Evolutionary conservation across 2,329 filamentous ascomycete genomes (phyloP), one percentile per base, ranked within the genome.

Genomic region (Microsporum audouinii): DNA sequence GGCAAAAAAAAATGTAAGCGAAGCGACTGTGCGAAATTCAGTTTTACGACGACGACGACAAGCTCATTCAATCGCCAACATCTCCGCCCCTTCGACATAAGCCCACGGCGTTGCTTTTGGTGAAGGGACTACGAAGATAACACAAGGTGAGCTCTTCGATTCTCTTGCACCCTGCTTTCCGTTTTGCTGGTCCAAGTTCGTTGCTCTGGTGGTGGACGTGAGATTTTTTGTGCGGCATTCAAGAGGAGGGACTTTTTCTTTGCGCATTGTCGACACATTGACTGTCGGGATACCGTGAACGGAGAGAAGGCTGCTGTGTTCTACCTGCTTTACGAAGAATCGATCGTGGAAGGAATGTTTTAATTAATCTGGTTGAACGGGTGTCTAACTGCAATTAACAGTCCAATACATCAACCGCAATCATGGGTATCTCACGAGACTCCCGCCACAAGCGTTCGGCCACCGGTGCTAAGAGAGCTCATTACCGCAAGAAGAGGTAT

Each of bases 391-490:
- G 10, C 17, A n/a, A 27, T 39, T 31, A 67, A 66, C 70, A 77
- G 75, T 75, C 73, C 74, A 71, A 69, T 72, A 68, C 78, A 87
- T 83, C 83, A 82, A 83, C 82, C 81, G 86, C 86, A 88, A 89
- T 87, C 83, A 92, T 92, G 88, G 89, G 94, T 99, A 97, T 99
- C 84, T 96, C 92, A 82, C 89, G 94, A 84, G 92, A 97, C 84
- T 96, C 91, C 80, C 91, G 94, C 84, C 94, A 99, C 88, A 99
- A 99, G 89, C 91, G 94, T 83, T 91, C 91, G 81, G 91, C 92
- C 80, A 89, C 95, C 79, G 95, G 94, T 85, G 94, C 95, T 77
- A 99, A 99, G 88, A 87, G 88, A 79, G 84, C 88, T 82, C 88
- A 87, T 82, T 94, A 92, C 86, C 86, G 89, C 73, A 80, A 80